Evolutionary conservation across 352 stramenopile species (phyloP), one percentile per base, ranked within the genome.

Genomic region (Phytophthora aleatoria): DNA sequence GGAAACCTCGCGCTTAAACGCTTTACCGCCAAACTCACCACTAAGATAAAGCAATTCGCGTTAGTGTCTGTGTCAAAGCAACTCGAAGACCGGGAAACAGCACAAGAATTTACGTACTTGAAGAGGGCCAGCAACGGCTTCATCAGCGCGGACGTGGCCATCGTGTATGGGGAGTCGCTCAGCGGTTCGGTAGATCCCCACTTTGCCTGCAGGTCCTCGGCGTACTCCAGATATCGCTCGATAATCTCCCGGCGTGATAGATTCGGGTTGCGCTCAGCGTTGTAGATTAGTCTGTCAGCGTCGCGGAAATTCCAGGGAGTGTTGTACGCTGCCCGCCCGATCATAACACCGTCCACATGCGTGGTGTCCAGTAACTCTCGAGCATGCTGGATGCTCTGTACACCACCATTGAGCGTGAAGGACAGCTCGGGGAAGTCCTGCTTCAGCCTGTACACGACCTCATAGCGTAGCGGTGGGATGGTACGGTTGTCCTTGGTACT

Each of bases 401-500:
- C 83, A 16, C 96, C 97, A 31, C 97, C 98, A 80, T 99, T 99
- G n/a, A 99, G 76, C 11, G 93, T 98, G 75, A 99, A 98, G 3
- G 76, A 80, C 35, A 99, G 78, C n/a, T 98, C 70, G 20, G 97
- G 96, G 65, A 98, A 99, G 54, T 99, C 97, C 20, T 90, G 50
- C 44, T 98, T 97, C 11, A 99, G 80, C 11, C 91, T 77, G 57
- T 94, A 92, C 2, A 99, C 96, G 42, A 94, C 79, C 39, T 99
- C 81, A 61, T 99, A 99, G 57, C 92, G 94, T 27, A 99, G 83
- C 33, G 95, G 94, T 11, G 98, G 98, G 5, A 99, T 92, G 43
- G 96, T 99, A 41, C 97, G 89, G 83, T 99, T 99, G 52, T 99
- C 94, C 59, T 98, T 91, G 11, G 98, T 96, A 67, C 89, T 98